Percentiles rank a stretch among this genome's conserved stretches.
Conservation (phyloP, 2,329 filamentous ascomycete species). For the Bipolaris zeicola region DNA sequence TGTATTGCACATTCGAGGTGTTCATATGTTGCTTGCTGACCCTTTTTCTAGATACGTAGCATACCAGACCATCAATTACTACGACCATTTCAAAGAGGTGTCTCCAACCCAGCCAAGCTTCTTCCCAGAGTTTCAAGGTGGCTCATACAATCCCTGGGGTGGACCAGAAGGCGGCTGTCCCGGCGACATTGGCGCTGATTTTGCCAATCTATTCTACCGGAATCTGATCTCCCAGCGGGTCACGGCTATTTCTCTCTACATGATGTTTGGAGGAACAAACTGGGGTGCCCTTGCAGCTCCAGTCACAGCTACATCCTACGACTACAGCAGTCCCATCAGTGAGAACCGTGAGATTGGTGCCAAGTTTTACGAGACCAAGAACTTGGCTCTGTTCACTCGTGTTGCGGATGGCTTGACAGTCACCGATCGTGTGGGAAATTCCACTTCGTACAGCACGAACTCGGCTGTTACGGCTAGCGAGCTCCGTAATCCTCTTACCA, state of each 20-base stretch:
- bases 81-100: slow-evolving; percentile 54
- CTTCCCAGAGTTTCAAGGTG: slow-evolving; percentile 65
- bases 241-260: slow-evolving; percentile 66
- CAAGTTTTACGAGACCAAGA: slow-evolving; percentile 69
- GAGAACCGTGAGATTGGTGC: slow-evolving; percentile 63
- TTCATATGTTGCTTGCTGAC: not conserved
- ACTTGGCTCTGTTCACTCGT: slow-evolving; percentile 64
- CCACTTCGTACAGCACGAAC: slow-evolving; percentile 59
- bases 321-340: slow-evolving; percentile 67
- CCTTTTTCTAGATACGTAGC: slow-evolving; percentile 52
- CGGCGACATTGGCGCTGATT: slow-evolving; percentile 61
- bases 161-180: slow-evolving; percentile 63
- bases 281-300: slow-evolving; percentile 66
- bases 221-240: slow-evolving; percentile 65
- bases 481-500: slow-evolving; percentile 63
- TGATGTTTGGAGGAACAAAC: slow-evolving; percentile 69
- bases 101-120: slow-evolving; percentile 57
- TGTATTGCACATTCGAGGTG: not conserved
- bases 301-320: slow-evolving; percentile 65
- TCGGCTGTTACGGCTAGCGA: slow-evolving; percentile 59
- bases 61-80: slow-evolving; percentile 58
- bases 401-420: slow-evolving; percentile 62
- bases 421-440: slow-evolving; percentile 58
- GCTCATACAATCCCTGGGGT: slow-evolving; percentile 66
- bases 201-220: slow-evolving; percentile 68